Evolutionary conservation across 805 yeast species (phyloP), one percentile per base, ranked within the genome.

Genomic region (Komagataella kurtzmanii): DNA sequence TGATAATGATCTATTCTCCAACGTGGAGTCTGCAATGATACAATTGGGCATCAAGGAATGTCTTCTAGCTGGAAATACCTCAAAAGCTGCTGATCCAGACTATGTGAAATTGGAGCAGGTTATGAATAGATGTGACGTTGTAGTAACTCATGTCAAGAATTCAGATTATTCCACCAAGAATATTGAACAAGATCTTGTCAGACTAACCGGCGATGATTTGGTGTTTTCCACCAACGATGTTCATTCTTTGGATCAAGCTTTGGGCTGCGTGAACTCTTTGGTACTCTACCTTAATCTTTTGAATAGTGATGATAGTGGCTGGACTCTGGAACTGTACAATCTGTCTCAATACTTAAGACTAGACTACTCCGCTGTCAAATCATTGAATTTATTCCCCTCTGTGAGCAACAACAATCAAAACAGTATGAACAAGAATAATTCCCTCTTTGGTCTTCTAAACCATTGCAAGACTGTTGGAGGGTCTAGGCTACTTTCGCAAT

Each of bases 391-490:
- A 24, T 88, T 90, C 68, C 95, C 97, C 8, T 65, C 71, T 3
- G 67, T 72, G 6, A 60, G 66, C 52, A 72, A 73, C 19, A 70
- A 71, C 58, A 75, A 77, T 54, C 64, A 80, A 0, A 30, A 30
- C 40, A 30, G n/a, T 30, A 68, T 71, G 71, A 58, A 60, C 52
- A 64, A 63, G 48, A 63, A 62, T 19, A 59, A 69, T 2, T 85
- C 95, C 7, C 67, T 93, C 46, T 90, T 79, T 62, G 97, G 95
- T 23, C 72, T 93, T 47, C 70, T 93, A 59, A 91, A 93, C 70
- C 80, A 83, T 58, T 91, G 98, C 71, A 88, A 86, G 59, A 84
- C 95, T 3, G 75, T 80, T 2, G 88, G 93, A n/a, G 99, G 99
- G 6, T 72, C 91, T 1, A 75, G 98, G 56, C 67, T 90, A 50